Evolutionary conservation across 129 eudicot species (phyloP).

Genomic region (Flaveria ramosissima): DNA sequence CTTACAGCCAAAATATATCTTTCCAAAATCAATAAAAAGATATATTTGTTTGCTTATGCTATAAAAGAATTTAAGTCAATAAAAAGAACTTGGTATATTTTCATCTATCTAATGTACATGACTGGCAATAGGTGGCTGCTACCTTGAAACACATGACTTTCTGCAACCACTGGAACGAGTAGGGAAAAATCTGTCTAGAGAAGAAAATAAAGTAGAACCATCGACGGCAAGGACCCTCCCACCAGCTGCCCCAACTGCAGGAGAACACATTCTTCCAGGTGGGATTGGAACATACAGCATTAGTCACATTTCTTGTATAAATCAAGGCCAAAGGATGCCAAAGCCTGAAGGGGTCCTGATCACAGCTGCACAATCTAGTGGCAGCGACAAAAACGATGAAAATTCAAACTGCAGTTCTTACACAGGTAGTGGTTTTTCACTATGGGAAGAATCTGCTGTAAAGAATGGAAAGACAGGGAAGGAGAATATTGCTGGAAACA

Average conservation of each 20-base stretch:
- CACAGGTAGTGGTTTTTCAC: constrained; percentile 79
- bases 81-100: background rate
- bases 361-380: constrained; percentile 41
- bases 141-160: constrained; percentile 45
- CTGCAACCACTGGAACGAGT: constrained; percentile 42
- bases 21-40: background rate
- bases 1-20: no score
- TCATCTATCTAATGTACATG: background rate
- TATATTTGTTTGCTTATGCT: no score
- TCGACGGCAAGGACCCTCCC: background rate
- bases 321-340: constrained; percentile 49
- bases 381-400: constrained; percentile 48
- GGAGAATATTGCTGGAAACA: constrained; percentile 76
- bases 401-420: constrained; percentile 81
- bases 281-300: constrained; percentile 88
- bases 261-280: constrained; percentile 78
- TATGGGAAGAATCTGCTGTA: constrained; percentile 82
- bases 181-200: constrained; percentile 10
- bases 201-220: constrained; percentile 30
- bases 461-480: constrained; percentile 98
- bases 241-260: constrained; percentile 28
- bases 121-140: constrained; percentile 23
- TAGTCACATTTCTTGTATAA: constrained; percentile 63
- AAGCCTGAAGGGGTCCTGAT: constrained; percentile 43
- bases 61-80: background rate